Evolutionary conservation across 345 rosid genomes (phyloP).

Genomic region (Iberis pinnata): DNA sequence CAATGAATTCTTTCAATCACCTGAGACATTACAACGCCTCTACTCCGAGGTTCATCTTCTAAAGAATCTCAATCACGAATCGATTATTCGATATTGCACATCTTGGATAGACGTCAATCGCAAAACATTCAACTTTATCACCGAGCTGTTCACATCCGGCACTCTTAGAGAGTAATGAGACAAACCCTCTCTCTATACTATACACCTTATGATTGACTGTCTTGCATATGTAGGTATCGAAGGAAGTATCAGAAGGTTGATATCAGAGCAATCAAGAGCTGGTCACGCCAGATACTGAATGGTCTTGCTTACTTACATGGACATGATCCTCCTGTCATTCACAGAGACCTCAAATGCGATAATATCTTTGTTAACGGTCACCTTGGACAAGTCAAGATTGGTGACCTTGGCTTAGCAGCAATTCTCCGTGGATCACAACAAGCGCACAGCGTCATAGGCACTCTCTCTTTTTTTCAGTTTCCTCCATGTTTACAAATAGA

Average conservation of each 20-base stretch:
- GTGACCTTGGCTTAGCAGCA: conserved; percentile 86
- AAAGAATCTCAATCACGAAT: conserved; percentile 84
- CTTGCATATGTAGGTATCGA: conserved; percentile 49
- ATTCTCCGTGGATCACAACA: conserved; percentile 62
- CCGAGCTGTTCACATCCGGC: conserved; percentile 95
- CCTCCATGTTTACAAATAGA: no score
- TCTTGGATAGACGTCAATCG: conserved; percentile 81
- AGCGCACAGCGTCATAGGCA: conserved; percentile 88
- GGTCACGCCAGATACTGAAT: conserved; percentile 85
- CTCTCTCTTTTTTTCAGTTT: no score
- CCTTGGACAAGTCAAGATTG: conserved; percentile 93
- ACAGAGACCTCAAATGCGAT: conserved; percentile 94
- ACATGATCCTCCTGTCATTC: conserved; percentile 87
- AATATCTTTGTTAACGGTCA: conserved; percentile 93
- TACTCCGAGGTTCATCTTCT: conserved; percentile 92
- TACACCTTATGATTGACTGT: neutral
- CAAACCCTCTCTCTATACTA: neutral
- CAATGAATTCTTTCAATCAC: conserved; percentile 58
- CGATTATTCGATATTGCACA: conserved; percentile 70
- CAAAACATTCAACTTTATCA: no score
- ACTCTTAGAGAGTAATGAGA: conserved; percentile 70
- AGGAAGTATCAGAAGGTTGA: conserved; percentile 88
- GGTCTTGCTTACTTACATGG: conserved; percentile 87
- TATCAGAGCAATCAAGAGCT: conserved; percentile 78
- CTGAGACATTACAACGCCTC: conserved; percentile 72